Conservation (phyloP, 108 stramenopile genomes). For the Fragilaria radians region DNA sequence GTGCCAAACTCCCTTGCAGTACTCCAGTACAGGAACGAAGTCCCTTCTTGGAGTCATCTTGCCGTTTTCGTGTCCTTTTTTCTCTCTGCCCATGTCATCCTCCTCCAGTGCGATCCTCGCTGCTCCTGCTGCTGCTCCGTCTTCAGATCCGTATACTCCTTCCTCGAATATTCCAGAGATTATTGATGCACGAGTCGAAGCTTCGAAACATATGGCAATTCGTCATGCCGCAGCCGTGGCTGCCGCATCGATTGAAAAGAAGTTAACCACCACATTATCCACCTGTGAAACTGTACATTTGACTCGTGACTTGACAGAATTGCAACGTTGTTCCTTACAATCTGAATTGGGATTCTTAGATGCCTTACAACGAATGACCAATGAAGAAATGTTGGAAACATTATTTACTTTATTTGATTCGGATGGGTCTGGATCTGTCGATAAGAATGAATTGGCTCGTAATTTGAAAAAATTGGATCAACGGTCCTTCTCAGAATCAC, state of each 20-base stretch:
- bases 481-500: background rate
- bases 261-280: background rate
- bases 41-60: too few species aligned
- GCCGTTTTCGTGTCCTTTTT: too few species aligned
- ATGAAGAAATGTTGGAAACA: slow-evolving; percentile 7
- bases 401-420: slow-evolving; percentile 7
- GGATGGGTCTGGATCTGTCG: background rate
- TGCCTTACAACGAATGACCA: background rate
- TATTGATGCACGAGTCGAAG: too few species aligned
- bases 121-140: too few species aligned
- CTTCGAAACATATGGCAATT: background rate
- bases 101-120: too few species aligned
- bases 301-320: slow-evolving; percentile 1
- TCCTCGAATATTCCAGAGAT: too few species aligned
- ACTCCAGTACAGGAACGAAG: too few species aligned
- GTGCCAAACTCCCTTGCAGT: too few species aligned
- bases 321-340: background rate
- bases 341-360: background rate
- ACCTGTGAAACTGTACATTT: background rate
- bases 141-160: too few species aligned
- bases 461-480: background rate
- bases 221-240: slow-evolving; percentile 3
- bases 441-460: background rate
- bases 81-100: too few species aligned
- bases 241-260: slow-evolving; percentile 4